Evolutionary conservation across 345 rosid species (phyloP).

Genomic region (Cardamine chenopodiifolia): DNA sequence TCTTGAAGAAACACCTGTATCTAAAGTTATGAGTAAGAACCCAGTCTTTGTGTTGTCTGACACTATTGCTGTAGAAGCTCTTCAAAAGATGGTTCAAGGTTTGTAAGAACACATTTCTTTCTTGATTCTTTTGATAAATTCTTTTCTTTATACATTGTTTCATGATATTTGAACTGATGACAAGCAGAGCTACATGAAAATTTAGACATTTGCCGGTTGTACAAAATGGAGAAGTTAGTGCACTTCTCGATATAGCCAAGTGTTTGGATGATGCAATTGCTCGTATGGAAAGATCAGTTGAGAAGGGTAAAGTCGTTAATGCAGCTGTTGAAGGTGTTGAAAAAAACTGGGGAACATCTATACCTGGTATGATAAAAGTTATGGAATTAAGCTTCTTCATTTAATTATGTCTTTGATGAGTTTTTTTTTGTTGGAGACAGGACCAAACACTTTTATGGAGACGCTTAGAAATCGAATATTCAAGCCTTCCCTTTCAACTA

Average conservation of each 20-base stretch:
- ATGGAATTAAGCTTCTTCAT: not conserved
- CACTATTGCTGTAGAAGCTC: slow-evolving; percentile 94
- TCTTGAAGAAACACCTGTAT: slow-evolving; percentile 81
- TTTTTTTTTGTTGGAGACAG: slow-evolving; percentile 45
- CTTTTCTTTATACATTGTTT: not conserved
- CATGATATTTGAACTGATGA: slow-evolving; percentile 25
- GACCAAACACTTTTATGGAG: slow-evolving; percentile 79
- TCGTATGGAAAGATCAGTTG: slow-evolving; percentile 97
- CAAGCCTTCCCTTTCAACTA: slow-evolving; percentile 81
- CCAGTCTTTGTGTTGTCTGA: slow-evolving; percentile 95
- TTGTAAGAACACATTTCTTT: slow-evolving; percentile 31
- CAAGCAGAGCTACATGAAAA: slow-evolving; percentile 62
- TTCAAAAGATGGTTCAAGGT: slow-evolving; percentile 99
- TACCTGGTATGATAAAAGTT: slow-evolving; percentile 58
- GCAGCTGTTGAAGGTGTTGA: slow-evolving; percentile 99
- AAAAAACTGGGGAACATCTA: slow-evolving; percentile 79
- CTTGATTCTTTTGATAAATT: not conserved
- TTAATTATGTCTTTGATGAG: not conserved
- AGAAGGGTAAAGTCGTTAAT: slow-evolving; percentile 97
- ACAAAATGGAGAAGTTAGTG: slow-evolving; percentile 97
- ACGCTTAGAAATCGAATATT: slow-evolving; percentile 88
- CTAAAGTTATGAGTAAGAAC: slow-evolving; percentile 92
- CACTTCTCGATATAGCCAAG: slow-evolving; percentile 94
- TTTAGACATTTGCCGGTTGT: slow-evolving; percentile 99
- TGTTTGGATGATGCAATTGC: slow-evolving; percentile 99